phyloP scores from a whole-genome alignment of 1,284 basidiomycete species.

The Cystobasidium pallidum region DNA sequence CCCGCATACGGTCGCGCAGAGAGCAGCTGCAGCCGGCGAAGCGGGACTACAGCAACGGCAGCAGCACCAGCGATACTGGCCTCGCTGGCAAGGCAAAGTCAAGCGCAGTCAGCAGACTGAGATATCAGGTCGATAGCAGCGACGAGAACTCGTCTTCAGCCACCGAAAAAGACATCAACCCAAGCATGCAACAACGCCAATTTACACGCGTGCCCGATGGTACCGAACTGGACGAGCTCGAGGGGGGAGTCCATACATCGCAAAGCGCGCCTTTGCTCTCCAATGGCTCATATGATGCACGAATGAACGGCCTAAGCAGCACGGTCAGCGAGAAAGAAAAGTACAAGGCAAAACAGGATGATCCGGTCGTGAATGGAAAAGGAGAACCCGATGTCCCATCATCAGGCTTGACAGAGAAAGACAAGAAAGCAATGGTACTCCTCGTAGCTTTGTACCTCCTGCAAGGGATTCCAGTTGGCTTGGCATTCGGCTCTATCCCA shows the following conservation, averaged over 20 bases:
- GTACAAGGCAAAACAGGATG: constrained; percentile 29
- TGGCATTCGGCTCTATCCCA: constrained; percentile 79
- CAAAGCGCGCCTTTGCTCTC: not conserved
- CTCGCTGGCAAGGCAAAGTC: not conserved
- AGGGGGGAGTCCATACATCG: constrained; percentile 4
- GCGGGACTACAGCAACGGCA: constrained; percentile 8
- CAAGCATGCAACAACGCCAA: constrained; percentile 32
- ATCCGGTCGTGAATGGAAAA: constrained; percentile 10
- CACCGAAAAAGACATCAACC: not conserved
- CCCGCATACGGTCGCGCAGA: constrained; percentile 14
- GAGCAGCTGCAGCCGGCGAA: constrained; percentile 4
- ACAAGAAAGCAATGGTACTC: constrained; percentile 82
- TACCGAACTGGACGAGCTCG: constrained; percentile 15
- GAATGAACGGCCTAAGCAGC: not conserved
- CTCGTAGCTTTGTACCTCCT: constrained; percentile 88
- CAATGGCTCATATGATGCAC: not conserved
- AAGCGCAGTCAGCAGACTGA: constrained; percentile 11
- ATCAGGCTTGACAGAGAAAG: constrained; percentile 59
- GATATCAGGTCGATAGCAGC: constrained; percentile 7
- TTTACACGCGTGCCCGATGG: constrained; percentile 36
- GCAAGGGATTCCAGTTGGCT: constrained; percentile 90
- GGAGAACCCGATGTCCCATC: not conserved
- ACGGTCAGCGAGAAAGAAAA: constrained; percentile 21
- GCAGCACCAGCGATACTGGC: not conserved
- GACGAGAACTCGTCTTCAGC: not conserved